Percentiles rank a stretch among this genome's conserved stretches.
Evolutionary conservation across 352 stramenopile species (phyloP).

Genomic region (Phytophthora colocasiae): DNA sequence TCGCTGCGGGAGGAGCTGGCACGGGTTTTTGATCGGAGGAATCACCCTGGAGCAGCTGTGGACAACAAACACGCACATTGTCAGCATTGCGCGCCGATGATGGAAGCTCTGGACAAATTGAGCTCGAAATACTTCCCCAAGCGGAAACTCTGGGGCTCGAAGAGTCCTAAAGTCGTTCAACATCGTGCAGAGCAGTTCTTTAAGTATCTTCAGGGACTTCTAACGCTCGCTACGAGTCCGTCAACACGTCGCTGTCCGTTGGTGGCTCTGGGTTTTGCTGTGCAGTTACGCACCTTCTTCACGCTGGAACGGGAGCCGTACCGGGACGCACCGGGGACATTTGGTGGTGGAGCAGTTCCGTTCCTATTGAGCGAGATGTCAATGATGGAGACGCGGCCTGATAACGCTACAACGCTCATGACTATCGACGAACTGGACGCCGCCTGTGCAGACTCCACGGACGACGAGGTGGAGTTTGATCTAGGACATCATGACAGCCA

Average conservation of each 20-base stretch:
- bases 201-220: conserved; percentile 59
- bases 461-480: conserved; percentile 42
- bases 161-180: conserved; percentile 46
- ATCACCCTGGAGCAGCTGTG: conserved; percentile 14
- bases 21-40: conserved; percentile 48
- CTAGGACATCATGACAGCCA: conserved; percentile 25
- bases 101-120: conserved; percentile 52
- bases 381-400: conserved; percentile 34
- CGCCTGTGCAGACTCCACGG: conserved; percentile 16
- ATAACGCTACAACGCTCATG: conserved; percentile 56
- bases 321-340: conserved; percentile 43
- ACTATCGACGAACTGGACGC: conserved; percentile 55
- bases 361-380: conserved; percentile 55
- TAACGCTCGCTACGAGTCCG: conserved; percentile 58
- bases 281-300: conserved; percentile 69
- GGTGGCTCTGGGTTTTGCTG: conserved; percentile 54
- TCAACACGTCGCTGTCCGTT: conserved; percentile 66
- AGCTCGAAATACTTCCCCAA: conserved; percentile 55
- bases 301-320: conserved; percentile 58
- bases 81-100: conserved; percentile 64
- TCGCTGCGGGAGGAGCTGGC: conserved; percentile 63
- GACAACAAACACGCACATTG: conserved; percentile 51
- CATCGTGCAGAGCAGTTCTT: conserved; percentile 60
- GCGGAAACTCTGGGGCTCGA: conserved; percentile 69
- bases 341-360: conserved; percentile 45